These are phyloP conservation scores for Kuraishia ogatae DNA, from an alignment of 805 yeast species.

Conservation along the genomic window DNA sequence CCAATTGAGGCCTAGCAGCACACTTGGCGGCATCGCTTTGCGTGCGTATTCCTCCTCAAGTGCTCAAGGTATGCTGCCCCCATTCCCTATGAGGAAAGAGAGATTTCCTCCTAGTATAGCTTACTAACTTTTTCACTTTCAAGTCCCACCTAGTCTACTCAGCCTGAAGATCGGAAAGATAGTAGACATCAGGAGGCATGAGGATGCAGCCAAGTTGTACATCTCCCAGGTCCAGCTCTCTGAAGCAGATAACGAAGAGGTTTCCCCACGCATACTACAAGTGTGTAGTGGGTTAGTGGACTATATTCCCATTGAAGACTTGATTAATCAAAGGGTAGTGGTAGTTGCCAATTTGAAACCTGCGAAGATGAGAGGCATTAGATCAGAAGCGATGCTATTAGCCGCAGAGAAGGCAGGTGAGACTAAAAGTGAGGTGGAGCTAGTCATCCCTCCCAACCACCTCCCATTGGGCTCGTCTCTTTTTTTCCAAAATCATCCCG, in stretches of 20 bases:
- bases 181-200: constrained; percentile 35
- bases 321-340: constrained; percentile 36
- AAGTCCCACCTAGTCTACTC: constrained; percentile 5
- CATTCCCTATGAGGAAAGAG: background rate
- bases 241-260: constrained; percentile 7
- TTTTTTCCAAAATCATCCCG: background rate
- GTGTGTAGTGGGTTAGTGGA: constrained; percentile 56
- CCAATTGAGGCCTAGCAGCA: background rate
- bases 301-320: constrained; percentile 26
- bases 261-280: constrained; percentile 16
- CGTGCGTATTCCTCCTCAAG: background rate
- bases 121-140: too few relatives aligned
- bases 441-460: constrained; percentile 35
- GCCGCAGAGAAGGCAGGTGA: constrained; percentile 33
- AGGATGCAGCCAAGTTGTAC: constrained; percentile 49
- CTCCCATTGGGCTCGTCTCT: constrained; percentile 2
- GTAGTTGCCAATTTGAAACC: constrained; percentile 51
- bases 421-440: constrained; percentile 26
- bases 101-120: background rate
- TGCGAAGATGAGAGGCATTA: constrained; percentile 53
- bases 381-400: constrained; percentile 56
- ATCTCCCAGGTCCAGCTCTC: constrained; percentile 39
- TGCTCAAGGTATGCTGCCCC: background rate
- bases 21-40: background rate
- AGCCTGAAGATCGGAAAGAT: constrained; percentile 39